Evolutionary conservation across 352 stramenopile species (phyloP), one percentile per base, ranked within the genome.

Genomic region (Saprolegnia diclina): DNA sequence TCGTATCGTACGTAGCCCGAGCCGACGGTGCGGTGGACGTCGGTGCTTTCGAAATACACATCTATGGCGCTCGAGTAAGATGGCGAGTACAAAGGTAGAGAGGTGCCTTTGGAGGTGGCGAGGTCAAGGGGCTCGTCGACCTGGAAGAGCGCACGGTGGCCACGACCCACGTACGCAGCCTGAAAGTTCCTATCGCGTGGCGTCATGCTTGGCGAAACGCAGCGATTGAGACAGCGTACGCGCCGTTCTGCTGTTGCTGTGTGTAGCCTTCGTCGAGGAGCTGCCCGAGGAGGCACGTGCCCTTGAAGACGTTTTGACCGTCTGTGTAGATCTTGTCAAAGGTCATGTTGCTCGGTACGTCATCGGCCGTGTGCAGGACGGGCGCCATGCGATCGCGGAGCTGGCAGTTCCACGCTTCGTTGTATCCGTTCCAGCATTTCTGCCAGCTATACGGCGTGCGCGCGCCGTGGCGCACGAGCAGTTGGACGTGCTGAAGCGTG

Each of bases 11-110:
- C 52, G 35, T 59, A 59, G 52, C 52, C 52, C 52, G 52, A 59
- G 52, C 35, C 52, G 24, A 59, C 52, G 37, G 63, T 69, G 37
- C 63, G 63, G 22, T 35, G 63, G 38, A 69, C 61, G 26, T 69
- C 63, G 24, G 42, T 69, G 37, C 63, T 69, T 48, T 69, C 63
- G 22, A 69, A 69, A 45, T 63, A 69, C 13, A 69, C 16, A 61
- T 69, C 63, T 69, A 69, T 24, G 26, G 4, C 18, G 48, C 16
- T 21, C 16, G 16, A 32, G 4, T 18, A 9, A 4, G 45, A 53
- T 11, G 40, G 13, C 45, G 1, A 21, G 24, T 40, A 2, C 10
- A 19, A 4, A 5, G 22, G n/a, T 29, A 38, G 21, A 16, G 1
- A 59, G 24, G 19, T 61, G 62, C 63, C 63, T 35, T 29, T 37